These are phyloP conservation scores for Paramecium caudatum DNA, from an alignment of 73 alveolate species.

Conservation along the genomic window DNA sequence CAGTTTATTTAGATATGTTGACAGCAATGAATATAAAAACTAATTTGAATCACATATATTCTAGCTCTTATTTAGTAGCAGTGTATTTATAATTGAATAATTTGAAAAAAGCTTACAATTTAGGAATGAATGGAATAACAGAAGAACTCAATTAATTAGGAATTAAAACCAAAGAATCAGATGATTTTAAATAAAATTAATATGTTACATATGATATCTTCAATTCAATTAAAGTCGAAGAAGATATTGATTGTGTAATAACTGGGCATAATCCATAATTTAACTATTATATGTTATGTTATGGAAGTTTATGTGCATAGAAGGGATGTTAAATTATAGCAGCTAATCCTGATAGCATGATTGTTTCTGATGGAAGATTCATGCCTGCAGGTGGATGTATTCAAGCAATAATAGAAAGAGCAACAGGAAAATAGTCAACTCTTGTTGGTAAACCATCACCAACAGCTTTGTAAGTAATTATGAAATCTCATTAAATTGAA, in stretches of 20 bases:
- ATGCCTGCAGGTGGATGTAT: slow-evolving; percentile 89
- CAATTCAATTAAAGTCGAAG: slow-evolving; percentile 73
- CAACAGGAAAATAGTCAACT: slow-evolving; percentile 59
- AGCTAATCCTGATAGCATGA: slow-evolving; percentile 77
- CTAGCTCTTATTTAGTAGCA: slow-evolving; percentile 72
- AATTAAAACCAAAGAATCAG: slow-evolving; percentile 48
- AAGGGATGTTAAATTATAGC: slow-evolving; percentile 83
- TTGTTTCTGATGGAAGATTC: slow-evolving; percentile 69
- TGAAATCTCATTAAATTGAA: slow-evolving; percentile 43
- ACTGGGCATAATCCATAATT: slow-evolving; percentile 80
- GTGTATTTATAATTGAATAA: slow-evolving; percentile 65
- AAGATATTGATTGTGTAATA: slow-evolving; percentile 83
- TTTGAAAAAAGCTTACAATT: slow-evolving; percentile 60
- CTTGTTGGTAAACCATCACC: slow-evolving; percentile 80
- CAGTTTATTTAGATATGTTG: slow-evolving; percentile 43
- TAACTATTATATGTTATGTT: slow-evolving; percentile 76
- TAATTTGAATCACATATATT: slow-evolving; percentile 64
- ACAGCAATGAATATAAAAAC: slow-evolving; percentile 50
- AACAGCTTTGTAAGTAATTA: slow-evolving; percentile 67
- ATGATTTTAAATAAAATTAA: slow-evolving; percentile 8
- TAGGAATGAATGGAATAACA: slow-evolving; percentile 77
- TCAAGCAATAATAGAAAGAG: slow-evolving; percentile 74
- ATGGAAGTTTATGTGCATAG: slow-evolving; percentile 81
- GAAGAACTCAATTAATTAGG: slow-evolving; percentile 66
- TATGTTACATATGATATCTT: slow-evolving; percentile 76